Percentiles rank a stretch among this genome's conserved stretches.
These are phyloP conservation scores for Gossypium thurberi DNA, from an alignment of 345 rosid species.

Conservation along the genomic window DNA sequence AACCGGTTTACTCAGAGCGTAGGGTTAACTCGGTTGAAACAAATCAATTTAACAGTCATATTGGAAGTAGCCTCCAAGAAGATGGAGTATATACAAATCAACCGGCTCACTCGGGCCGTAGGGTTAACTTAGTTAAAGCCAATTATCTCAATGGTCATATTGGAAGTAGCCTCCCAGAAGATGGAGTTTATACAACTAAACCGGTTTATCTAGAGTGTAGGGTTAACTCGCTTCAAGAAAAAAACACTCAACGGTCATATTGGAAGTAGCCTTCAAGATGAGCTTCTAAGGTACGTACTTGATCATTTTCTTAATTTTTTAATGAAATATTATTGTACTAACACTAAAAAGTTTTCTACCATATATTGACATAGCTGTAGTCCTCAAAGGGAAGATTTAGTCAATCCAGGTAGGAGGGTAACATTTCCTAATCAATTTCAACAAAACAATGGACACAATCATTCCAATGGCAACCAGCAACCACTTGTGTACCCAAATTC, in stretches of 20 bases:
- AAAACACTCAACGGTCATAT: conserved; percentile 1
- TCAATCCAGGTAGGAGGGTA: not conserved
- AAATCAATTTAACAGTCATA: conserved; percentile 8
- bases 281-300: conserved; percentile 1
- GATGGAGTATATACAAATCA: not conserved
- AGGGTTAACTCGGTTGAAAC: not conserved
- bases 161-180: not conserved
- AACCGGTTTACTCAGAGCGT: not conserved
- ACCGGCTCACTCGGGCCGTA: not conserved
- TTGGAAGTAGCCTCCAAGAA: not conserved
- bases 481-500: not conserved
- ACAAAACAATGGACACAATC: not conserved
- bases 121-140: not conserved
- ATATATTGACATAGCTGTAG: not conserved
- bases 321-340: not conserved
- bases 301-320: not conserved
- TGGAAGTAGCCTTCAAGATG: conserved; percentile 7
- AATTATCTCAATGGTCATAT: not conserved
- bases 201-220: not conserved
- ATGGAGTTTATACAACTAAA: not conserved
- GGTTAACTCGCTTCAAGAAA: not conserved
- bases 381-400: not conserved
- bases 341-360: not conserved
- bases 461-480: not conserved
- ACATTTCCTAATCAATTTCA: not conserved